Evolutionary conservation across 768 basidiomycete species (phyloP).

Genomic region (Lactifluus rugatus): DNA sequence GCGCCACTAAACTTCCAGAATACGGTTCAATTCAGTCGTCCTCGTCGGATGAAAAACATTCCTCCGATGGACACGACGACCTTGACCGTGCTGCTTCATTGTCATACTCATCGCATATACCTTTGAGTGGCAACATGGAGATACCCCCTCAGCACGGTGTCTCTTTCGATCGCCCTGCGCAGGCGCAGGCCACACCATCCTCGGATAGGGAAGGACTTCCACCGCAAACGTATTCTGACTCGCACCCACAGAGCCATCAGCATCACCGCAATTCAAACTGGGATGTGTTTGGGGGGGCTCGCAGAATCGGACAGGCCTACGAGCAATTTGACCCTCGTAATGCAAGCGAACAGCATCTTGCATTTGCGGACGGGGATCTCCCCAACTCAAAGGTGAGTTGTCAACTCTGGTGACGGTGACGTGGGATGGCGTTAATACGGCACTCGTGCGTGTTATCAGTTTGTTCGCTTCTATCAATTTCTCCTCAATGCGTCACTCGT

Average conservation of each 20-base stretch:
- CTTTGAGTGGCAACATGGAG: slow-evolving; percentile 1
- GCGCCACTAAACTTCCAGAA: not conserved
- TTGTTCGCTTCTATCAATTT: slow-evolving; percentile 59
- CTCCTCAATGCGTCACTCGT: slow-evolving; percentile 67
- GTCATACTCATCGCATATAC: slow-evolving; percentile 7
- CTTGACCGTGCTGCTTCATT: slow-evolving; percentile 5
- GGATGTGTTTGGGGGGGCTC: slow-evolving; percentile 41
- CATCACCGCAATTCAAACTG: slow-evolving; percentile 31
- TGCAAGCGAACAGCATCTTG: slow-evolving; percentile 41
- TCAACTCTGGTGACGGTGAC: not conserved
- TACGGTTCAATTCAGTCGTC: not conserved
- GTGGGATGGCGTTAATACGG: not conserved
- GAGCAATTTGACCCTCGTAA: slow-evolving; percentile 49
- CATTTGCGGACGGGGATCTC: slow-evolving; percentile 52
- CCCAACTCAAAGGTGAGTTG: slow-evolving; percentile 42
- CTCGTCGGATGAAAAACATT: not conserved
- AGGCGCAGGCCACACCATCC: not conserved
- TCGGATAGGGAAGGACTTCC: not conserved
- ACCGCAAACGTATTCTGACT: not conserved
- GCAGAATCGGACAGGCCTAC: slow-evolving; percentile 45
- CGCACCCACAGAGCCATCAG: not conserved
- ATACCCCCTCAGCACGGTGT: not conserved
- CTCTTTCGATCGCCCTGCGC: not conserved
- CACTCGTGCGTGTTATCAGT: slow-evolving; percentile 27
- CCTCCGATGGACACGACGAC: slow-evolving; percentile 2